Evolutionary conservation across 129 eudicot species (phyloP), one percentile per base, ranked within the genome.

Genomic region (Flaveria linearis): DNA sequence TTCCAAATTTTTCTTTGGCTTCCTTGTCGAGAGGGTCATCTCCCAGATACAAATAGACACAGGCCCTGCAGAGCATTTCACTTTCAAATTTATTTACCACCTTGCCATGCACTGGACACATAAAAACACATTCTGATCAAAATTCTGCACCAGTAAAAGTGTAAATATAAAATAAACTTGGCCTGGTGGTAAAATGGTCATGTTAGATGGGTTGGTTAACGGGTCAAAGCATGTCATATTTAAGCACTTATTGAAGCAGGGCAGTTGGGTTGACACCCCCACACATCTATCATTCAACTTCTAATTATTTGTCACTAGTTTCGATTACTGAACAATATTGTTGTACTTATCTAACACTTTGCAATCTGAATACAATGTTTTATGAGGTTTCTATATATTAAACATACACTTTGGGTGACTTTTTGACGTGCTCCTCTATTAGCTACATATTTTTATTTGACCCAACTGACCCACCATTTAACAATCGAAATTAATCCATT

Each of bases 1-100:
- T 79, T 72, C 92, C 92, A 9, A 89, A 87, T 5, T 78, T 83
- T 43, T 89, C 86, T 82, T 83, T 87, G 25, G 96, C 88, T 85
- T 87, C 85, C 76, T 87, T 84, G 85, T 89, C 96, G 36, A 89
- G 83, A 57, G 91, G 89, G 60, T 89, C 88, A 41, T 89, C 89
- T 67, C 96, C 87, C 84, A 89, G 68, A 73, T 89, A 89, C 86
- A 84, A 68, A 81, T 86, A 77, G 43, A 80, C 73, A 63, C 16
- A 86, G 47, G 89, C 91, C 87, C 86, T 80, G 81, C 94, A 89
- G 26, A 86, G 86, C 26, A 76, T 82, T 64, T 89, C 88, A 36
- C 88, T 85, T 76, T 89, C 92, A 15, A 81, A 80, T 75, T 72
- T 85, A 87, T 83, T 85, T 26, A 87, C 90, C 69, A 81, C 65